Evolutionary conservation across 345 rosid genomes (phyloP).

Genomic region (Camelina laxa): DNA sequence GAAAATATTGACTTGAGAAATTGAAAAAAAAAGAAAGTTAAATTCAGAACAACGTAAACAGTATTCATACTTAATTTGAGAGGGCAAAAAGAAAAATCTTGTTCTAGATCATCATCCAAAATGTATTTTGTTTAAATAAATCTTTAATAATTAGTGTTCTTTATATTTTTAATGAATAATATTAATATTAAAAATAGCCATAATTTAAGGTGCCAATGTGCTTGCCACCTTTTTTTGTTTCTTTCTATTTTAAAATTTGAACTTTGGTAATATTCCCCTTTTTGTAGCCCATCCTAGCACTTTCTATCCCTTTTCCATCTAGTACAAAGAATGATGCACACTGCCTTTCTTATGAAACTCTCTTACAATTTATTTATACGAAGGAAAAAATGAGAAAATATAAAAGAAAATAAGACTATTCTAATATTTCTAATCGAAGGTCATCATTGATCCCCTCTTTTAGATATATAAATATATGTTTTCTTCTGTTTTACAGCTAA

Average conservation of each 20-base stretch:
- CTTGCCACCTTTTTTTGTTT: constrained; percentile 39
- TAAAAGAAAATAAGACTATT: background rate
- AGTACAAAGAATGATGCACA: constrained; percentile 42
- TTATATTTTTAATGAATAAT: background rate
- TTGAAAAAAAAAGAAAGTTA: too few species aligned
- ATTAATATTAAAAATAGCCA: constrained; percentile 3
- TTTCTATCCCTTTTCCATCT: constrained; percentile 31
- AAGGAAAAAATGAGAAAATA: background rate
- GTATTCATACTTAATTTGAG: too few species aligned
- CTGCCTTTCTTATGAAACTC: constrained; percentile 19
- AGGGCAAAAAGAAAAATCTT: too few species aligned
- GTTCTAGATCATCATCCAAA: background rate
- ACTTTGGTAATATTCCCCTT: constrained; percentile 37
- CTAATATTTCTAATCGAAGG: constrained; percentile 19
- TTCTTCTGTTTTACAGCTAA: constrained; percentile 48
- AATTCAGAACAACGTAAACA: too few species aligned
- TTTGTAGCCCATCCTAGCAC: constrained; percentile 38
- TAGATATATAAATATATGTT: background rate
- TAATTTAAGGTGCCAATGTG: constrained; percentile 35
- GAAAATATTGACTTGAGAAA: background rate
- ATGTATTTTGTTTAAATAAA: background rate
- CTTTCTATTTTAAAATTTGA: constrained; percentile 36
- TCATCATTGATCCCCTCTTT: constrained; percentile 32
- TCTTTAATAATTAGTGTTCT: background rate
- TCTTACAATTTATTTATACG: constrained; percentile 9